Evolutionary conservation across 2,329 filamentous ascomycete genomes (phyloP).

Genomic region (Pseudogymnoascus sp.): DNA sequence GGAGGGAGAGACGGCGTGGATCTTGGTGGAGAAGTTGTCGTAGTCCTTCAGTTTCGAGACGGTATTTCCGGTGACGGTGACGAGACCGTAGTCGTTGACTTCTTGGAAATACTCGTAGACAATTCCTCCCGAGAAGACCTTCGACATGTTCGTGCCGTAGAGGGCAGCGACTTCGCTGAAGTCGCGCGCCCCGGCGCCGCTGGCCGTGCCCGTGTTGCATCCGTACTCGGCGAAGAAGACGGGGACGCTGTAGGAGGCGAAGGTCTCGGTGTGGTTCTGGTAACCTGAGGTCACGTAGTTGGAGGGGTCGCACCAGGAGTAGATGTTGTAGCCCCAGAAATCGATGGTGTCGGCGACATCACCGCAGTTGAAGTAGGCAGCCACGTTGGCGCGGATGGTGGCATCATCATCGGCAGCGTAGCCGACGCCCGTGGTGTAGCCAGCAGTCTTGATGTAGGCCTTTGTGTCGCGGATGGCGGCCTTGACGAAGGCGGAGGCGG

Average conservation of each 20-base stretch:
- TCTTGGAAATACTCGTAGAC: slow-evolving; percentile 98
- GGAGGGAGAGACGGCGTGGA: slow-evolving; percentile 42
- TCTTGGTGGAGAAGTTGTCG: slow-evolving; percentile 47
- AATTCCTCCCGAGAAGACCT: slow-evolving; percentile 86
- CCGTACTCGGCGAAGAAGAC: slow-evolving; percentile 98
- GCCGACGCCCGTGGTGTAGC: slow-evolving; percentile 73
- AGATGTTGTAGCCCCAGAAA: slow-evolving; percentile 99
- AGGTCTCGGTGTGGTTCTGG: slow-evolving; percentile 71
- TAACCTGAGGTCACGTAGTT: slow-evolving; percentile 70
- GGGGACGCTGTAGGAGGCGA: slow-evolving; percentile 77
- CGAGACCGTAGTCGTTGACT: slow-evolving; percentile 63
- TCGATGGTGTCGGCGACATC: slow-evolving; percentile 61
- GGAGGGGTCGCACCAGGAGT: slow-evolving; percentile 92
- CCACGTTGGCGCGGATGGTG: slow-evolving; percentile 69
- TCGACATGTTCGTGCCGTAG: slow-evolving; percentile 70
- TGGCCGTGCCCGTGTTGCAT: slow-evolving; percentile 57
- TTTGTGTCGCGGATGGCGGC: slow-evolving; percentile 93
- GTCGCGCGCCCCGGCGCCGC: slow-evolving; percentile 45
- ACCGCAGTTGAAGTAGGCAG: slow-evolving; percentile 91
- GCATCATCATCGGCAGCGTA: slow-evolving; percentile 93
- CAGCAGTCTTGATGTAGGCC: slow-evolving; percentile 74
- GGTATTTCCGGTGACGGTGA: slow-evolving; percentile 38
- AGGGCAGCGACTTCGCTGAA: slow-evolving; percentile 80
- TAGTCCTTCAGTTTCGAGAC: slow-evolving; percentile 58
- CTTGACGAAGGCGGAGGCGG: slow-evolving; percentile 89